Base-by-base conservation (phyloP, 2,329 filamentous ascomycete genomes). In the Fusarium sp. region DNA sequence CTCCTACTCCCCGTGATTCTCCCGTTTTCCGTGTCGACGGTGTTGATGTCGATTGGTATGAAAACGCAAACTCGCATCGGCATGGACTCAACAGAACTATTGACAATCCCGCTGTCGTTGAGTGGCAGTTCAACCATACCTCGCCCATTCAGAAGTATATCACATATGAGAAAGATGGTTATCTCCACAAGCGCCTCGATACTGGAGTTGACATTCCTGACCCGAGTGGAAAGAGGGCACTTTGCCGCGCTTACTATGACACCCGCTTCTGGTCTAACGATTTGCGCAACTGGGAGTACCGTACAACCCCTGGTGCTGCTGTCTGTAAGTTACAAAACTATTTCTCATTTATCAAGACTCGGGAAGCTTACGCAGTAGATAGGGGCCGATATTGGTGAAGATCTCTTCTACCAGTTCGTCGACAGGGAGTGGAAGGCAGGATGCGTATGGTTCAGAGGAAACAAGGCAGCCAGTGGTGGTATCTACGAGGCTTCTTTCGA, bases 321-420 rank as follows among this genome's bases (percentile, higher is more conserved):
- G 29, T 10, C 3, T 49, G 46, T 33, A 49, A 49, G 46, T 49
- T 10, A 31, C 14, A 31, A 12, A 10, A 9, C 1, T 5, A 27
- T 8, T 0, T 8, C 3, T 10, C 4, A 9, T 16, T 10, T 31
- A 18, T 8, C 21, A 5, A n/a, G 7, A 31, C 7, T n/a, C 11
- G n/a, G 21, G 2, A 7, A 31, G 10, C 45, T 33, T 18, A 48
- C 15, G 33, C 15, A 49, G 9, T 3, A 6, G 3, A 12, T 9
- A 49, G 46, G 46, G 29, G 3, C 4, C 10, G 7, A 12, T 4
- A 33, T 49, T 49, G 29, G 21, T 3, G 21, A 49, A 18, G 10
- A 49, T 23, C 29, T 49, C 0, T 33, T 31, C 15, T 12, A n/a
- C 10, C 7, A 49, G 15, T 49, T 18, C 4, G 46, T 33, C 2